Evolutionary conservation across 352 stramenopile genomes (phyloP).

Genomic region (Pythium plurisporium): DNA sequence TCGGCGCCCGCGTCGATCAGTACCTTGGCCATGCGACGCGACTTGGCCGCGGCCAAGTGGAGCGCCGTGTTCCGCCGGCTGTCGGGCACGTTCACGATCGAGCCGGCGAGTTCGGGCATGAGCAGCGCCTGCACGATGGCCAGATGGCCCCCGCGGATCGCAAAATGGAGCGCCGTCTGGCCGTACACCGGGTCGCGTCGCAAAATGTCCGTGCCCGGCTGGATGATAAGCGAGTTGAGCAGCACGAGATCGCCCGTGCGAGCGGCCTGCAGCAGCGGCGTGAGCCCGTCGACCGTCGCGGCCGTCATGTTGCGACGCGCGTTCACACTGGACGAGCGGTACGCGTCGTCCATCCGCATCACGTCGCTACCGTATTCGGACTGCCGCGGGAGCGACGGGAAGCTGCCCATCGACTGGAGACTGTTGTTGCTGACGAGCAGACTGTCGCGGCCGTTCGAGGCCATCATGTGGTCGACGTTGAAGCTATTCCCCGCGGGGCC

Average conservation of each 20-base stretch:
- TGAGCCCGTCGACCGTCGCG: conserved; percentile 46
- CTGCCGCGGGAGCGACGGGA: conserved; percentile 18
- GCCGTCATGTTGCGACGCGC: conserved; percentile 28
- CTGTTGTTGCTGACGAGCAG: conserved; percentile 23
- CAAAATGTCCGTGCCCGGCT: conserved; percentile 54
- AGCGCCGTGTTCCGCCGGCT: conserved; percentile 74
- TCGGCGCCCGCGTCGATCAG: conserved; percentile 68
- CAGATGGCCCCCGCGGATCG: conserved; percentile 79
- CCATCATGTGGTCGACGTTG: conserved; percentile 61
- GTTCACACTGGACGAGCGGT: conserved; percentile 28
- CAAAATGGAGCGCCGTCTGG: conserved; percentile 78
- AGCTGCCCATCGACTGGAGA: too few relatives aligned
- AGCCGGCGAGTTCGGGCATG: conserved; percentile 48
- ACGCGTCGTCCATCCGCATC: conserved; percentile 73
- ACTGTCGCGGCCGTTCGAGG: conserved; percentile 46
- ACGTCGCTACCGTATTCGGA: conserved; percentile 63
- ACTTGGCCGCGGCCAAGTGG: conserved; percentile 74
- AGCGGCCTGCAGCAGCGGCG: conserved; percentile 61
- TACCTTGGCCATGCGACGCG: conserved; percentile 78
- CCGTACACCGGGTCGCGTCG: conserved; percentile 67
- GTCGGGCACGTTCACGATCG: conserved; percentile 71
- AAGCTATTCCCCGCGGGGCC: conserved; percentile 31
- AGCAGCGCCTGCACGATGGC: conserved; percentile 67
- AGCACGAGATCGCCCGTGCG: conserved; percentile 60
- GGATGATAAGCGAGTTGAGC: conserved; percentile 49